phyloP scores from a whole-genome alignment of 345 rosid species.

The Aegle marmelos region DNA sequence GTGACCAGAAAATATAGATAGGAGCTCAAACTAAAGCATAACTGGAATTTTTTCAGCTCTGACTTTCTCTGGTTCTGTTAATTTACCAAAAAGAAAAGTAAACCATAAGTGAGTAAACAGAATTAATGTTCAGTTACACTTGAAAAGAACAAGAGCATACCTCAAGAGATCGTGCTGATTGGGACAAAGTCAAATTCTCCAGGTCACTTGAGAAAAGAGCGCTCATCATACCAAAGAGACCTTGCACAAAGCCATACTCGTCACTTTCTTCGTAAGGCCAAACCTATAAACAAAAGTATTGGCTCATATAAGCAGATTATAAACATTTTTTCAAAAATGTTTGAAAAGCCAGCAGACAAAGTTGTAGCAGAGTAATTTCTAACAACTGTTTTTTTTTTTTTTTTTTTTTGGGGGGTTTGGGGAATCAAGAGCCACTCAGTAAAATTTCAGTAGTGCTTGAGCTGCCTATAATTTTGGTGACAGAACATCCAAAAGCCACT shows the following conservation, averaged over 20 bases:
- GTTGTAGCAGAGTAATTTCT: not conserved
- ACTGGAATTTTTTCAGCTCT: slow-evolving; percentile 51
- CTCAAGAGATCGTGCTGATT: slow-evolving; percentile 38
- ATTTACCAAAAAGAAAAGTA: slow-evolving; percentile 14
- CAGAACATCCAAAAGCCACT: slow-evolving; percentile 6
- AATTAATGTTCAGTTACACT: not conserved
- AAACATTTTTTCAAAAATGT: not conserved
- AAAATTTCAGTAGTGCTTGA: not conserved
- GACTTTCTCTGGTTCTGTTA: slow-evolving; percentile 53
- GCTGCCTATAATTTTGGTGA: not conserved
- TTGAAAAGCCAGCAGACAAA: not conserved
- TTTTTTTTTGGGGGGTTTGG: too few species aligned
- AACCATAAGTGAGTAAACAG: not conserved
- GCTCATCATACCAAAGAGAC: slow-evolving; percentile 74
- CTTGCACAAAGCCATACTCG: slow-evolving; percentile 84
- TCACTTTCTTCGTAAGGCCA: slow-evolving; percentile 96
- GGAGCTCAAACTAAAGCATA: slow-evolving; percentile 78
- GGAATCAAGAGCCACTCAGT: not conserved
- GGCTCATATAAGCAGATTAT: not conserved
- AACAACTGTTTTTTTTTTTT: too few species aligned
- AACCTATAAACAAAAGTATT: slow-evolving; percentile 37
- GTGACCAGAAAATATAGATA: slow-evolving; percentile 81
- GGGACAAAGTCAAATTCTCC: slow-evolving; percentile 28
- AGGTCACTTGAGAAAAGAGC: slow-evolving; percentile 53
- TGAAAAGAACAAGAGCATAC: slow-evolving; percentile 28